These are phyloP conservation scores for Penicillium nordicum DNA, from an alignment of 2,329 filamentous ascomycete genomes.

Conservation along the genomic window DNA sequence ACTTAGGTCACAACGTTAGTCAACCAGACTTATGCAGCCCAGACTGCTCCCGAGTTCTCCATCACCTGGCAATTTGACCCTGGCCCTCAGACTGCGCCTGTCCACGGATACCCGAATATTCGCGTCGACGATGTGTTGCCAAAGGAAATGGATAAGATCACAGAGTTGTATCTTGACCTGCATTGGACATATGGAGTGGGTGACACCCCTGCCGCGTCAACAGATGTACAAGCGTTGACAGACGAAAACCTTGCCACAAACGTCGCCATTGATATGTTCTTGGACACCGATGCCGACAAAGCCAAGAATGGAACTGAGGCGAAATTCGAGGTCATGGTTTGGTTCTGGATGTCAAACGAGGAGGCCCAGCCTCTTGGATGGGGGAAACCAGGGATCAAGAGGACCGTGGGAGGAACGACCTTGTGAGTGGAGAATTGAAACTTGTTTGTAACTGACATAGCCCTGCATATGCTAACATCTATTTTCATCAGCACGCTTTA, in stretches of 20 bases:
- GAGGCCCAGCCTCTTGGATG: constrained; percentile 50
- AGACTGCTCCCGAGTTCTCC: constrained; percentile 50
- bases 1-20: constrained; percentile 48
- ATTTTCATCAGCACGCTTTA: constrained; percentile 15
- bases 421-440: constrained; percentile 18
- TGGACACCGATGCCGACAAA: constrained; percentile 46
- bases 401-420: constrained; percentile 38
- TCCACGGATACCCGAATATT: constrained; percentile 57
- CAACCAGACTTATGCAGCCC: constrained; percentile 51
- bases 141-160: constrained; percentile 38
- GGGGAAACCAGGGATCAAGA: constrained; percentile 35
- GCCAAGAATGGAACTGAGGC: constrained; percentile 40
- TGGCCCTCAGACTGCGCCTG: constrained; percentile 44
- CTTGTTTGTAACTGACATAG: not conserved
- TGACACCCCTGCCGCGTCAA: constrained; percentile 38
- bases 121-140: constrained; percentile 49
- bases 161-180: constrained; percentile 45
- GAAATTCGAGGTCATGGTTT: constrained; percentile 56
- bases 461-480: not conserved
- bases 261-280: constrained; percentile 59
- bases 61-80: constrained; percentile 54
- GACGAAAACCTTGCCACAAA: constrained; percentile 49
- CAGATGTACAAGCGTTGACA: constrained; percentile 35
- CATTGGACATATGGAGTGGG: constrained; percentile 52
- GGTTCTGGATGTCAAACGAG: constrained; percentile 50